Percentiles rank a stretch among this genome's conserved stretches.
Conservation (phyloP, 148 eudicot species). For the Polygonum aviculare region DNA sequence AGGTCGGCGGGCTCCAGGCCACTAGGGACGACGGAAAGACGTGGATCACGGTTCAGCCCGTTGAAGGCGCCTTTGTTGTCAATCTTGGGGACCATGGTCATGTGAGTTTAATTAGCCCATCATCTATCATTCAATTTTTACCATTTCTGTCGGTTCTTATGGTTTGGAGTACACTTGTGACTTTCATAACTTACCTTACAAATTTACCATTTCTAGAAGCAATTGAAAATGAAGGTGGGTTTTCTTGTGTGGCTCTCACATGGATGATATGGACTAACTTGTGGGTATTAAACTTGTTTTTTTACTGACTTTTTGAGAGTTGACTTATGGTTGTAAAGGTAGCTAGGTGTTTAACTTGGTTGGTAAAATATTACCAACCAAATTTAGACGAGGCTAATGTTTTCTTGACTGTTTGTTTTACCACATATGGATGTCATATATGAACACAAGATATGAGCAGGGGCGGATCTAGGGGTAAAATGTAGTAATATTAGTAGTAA, state of each 20-base stretch:
- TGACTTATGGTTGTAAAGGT: not conserved
- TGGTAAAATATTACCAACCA: not conserved
- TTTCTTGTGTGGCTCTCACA: not conserved
- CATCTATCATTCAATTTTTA: not conserved
- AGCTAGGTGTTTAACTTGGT: not conserved
- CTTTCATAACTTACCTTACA: too few relatives aligned
- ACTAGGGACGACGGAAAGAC: conserved; percentile 88
- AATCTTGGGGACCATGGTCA: conserved; percentile 96
- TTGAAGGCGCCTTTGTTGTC: conserved; percentile 85
- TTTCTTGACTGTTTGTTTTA: not conserved
- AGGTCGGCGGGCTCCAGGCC: conserved; percentile 91
- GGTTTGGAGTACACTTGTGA: not conserved
- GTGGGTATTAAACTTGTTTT: not conserved
- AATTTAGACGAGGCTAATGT: not conserved
- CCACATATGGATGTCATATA: not conserved
- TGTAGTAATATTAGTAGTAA: too few relatives aligned
- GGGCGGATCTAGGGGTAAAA: too few relatives aligned
- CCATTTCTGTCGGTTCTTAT: not conserved
- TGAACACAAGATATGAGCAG: not conserved
- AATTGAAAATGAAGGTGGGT: not conserved
- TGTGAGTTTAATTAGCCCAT: conserved; percentile 27
- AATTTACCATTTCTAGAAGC: not conserved
- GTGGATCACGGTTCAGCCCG: conserved; percentile 92
- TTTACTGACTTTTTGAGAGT: not conserved
- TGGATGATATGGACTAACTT: too few relatives aligned